Evolutionary conservation across 2,329 filamentous ascomycete genomes (phyloP), one percentile per base, ranked within the genome.

Genomic region (Ascochyta rabiei): DNA sequence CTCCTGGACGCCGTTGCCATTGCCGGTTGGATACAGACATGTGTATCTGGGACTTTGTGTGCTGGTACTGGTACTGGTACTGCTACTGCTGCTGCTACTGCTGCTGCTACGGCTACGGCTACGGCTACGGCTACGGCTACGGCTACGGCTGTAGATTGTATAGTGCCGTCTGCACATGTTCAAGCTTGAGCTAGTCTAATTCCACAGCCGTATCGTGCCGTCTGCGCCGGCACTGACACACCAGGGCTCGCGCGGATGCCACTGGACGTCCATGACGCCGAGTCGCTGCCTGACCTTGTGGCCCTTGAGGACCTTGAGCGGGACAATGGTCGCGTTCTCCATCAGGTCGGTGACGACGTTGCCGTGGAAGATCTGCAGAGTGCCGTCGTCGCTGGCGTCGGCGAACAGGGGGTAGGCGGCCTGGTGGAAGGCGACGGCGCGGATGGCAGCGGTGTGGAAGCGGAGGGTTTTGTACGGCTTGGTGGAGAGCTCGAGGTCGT

Each of bases 191-290:
- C n/a, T n/a, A n/a, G n/a, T 66, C 67, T 73, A 80, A 59, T 68
- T 90, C 93, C 93, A 99, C 73, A 99, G 77, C 68, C 93, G 87
- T 77, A 91, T 90, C 13, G 90, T 96, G 37, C 93, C 93, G 80
- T 99, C 95, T 1, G 93, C 93, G 64, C 95, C 95, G 41, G 93
- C 93, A 80, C 90, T 96, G 48, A 96, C 88, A 76, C 90, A 89
- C 95, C 95, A 98, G 2, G 93, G 91, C 76, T 98, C 91, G 60
- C 84, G 86, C 6, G 92, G 91, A 80, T 99, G 95, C 96, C 96
- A 99, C 70, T 96, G 91, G 24, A 99, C 80, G 74, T 96, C 93
- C 81, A 98, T 82, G 15, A 98, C 93, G 62, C 95, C 95, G 53
- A 99, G 78, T 63, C 92, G 89, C 70, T 86, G 89, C 70, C 89